phyloP scores from a whole-genome alignment of 345 rosid species.

The Eucalyptus microcorys region DNA sequence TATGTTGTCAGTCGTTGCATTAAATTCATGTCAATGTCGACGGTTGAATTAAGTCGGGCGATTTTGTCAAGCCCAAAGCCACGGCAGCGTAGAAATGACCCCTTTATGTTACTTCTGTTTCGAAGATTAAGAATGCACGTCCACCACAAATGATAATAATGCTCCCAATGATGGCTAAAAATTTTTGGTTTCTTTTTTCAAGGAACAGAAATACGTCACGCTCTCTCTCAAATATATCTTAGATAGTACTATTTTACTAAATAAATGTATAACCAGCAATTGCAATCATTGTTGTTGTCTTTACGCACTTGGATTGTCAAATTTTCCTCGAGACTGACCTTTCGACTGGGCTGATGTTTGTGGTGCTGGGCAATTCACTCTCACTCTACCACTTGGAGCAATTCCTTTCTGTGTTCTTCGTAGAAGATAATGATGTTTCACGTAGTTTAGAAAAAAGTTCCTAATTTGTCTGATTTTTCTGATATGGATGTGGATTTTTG shows the following conservation, averaged over 20 bases:
- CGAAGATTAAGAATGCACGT: background rate
- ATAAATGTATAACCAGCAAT: background rate
- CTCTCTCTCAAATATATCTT: background rate
- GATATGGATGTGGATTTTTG: background rate
- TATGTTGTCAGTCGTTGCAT: background rate
- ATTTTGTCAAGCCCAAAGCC: background rate
- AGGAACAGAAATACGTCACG: background rate
- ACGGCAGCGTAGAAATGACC: background rate
- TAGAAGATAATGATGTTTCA: background rate
- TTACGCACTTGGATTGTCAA: background rate
- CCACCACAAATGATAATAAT: background rate
- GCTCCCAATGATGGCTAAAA: background rate
- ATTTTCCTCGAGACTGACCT: background rate
- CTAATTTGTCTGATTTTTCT: too few relatives aligned
- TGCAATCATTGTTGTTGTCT: background rate
- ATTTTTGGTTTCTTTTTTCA: background rate
- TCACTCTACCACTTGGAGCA: background rate
- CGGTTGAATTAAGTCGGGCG: background rate
- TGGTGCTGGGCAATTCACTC: background rate
- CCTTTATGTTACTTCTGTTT: background rate
- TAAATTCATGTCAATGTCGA: background rate
- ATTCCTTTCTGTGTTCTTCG: background rate
- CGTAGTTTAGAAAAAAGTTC: background rate
- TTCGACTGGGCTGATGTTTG: background rate
- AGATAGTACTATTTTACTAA: background rate